Evolutionary conservation across 768 basidiomycete species (phyloP).

Genomic region (Pisolithus orientalis): DNA sequence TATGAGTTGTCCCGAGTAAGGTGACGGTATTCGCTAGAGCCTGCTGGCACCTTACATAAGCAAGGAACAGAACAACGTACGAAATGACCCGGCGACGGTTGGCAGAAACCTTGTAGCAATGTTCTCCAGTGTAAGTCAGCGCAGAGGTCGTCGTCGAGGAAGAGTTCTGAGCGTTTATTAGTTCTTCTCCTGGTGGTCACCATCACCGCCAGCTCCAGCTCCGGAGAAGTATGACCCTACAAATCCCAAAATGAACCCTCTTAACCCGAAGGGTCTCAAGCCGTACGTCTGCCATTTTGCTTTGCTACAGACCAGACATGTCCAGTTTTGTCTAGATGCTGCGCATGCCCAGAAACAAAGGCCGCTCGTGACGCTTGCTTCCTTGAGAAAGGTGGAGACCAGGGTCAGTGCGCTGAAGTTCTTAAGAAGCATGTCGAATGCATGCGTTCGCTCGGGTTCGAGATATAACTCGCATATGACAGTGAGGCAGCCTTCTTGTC

Average conservation of each 20-base stretch:
- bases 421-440: constrained; percentile 81
- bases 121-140: constrained; percentile 35
- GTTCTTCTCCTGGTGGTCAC: constrained; percentile 56
- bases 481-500: background rate
- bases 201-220: constrained; percentile 23
- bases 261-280: constrained; percentile 93
- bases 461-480: constrained; percentile 37
- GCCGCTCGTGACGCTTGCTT: constrained; percentile 92
- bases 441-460: constrained; percentile 90
- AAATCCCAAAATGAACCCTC: constrained; percentile 74
- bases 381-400: constrained; percentile 58
- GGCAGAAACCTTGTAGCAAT: constrained; percentile 18
- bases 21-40: background rate
- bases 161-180: constrained; percentile 12
- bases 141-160: no score
- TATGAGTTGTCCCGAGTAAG: background rate
- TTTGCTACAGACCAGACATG: background rate
- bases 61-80: background rate
- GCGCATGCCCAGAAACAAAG: constrained; percentile 94
- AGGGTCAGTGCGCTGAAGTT: constrained; percentile 75
- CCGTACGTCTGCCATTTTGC: constrained; percentile 52
- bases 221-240: constrained; percentile 57
- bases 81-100: background rate
- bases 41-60: background rate
- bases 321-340: constrained; percentile 55